Evolutionary conservation across 208 protist genomes (phyloP).

Genomic region (Crithidia acanthocephali): DNA sequence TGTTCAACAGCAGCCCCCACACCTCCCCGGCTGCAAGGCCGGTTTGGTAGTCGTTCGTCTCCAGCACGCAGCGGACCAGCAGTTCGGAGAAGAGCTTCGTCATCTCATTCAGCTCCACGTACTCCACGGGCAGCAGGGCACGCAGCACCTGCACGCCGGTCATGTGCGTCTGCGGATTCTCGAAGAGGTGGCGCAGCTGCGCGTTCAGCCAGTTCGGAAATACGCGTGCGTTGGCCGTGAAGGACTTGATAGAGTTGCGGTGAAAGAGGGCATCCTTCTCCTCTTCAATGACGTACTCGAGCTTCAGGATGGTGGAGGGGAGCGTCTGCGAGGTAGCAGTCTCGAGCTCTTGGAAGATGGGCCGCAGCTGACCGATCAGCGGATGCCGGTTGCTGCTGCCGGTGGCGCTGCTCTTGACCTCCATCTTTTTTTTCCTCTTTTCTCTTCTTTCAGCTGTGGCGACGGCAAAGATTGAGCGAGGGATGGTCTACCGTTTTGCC

Average conservation of each 20-base stretch:
- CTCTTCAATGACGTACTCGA: constrained; percentile 89
- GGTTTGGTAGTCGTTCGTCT: constrained; percentile 44
- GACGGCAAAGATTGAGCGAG: too few species aligned
- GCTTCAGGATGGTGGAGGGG: constrained; percentile 74
- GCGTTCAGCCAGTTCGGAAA: constrained; percentile 76
- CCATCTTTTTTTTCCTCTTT: constrained; percentile 19
- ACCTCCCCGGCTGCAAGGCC: constrained; percentile 67
- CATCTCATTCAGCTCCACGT: constrained; percentile 80
- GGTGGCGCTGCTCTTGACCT: constrained; percentile 20
- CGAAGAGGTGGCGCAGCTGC: constrained; percentile 78
- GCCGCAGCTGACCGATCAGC: constrained; percentile 84
- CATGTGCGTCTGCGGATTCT: constrained; percentile 55
- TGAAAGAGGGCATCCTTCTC: constrained; percentile 85
- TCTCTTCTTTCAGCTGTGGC: background rate
- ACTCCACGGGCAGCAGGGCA: constrained; percentile 75
- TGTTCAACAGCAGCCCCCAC: constrained; percentile 81
- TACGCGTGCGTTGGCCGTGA: constrained; percentile 46
- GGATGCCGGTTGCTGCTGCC: constrained; percentile 53
- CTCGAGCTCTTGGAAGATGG: constrained; percentile 80
- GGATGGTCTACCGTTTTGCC: too few species aligned
- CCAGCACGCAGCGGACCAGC: constrained; percentile 64
- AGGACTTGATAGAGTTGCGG: constrained; percentile 56
- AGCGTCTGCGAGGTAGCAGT: constrained; percentile 45
- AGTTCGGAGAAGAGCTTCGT: constrained; percentile 74
- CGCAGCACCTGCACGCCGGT: constrained; percentile 73